Base-by-base conservation (phyloP, 2,329 filamentous ascomycete species). In the Chaetomium olivaceum region DNA sequence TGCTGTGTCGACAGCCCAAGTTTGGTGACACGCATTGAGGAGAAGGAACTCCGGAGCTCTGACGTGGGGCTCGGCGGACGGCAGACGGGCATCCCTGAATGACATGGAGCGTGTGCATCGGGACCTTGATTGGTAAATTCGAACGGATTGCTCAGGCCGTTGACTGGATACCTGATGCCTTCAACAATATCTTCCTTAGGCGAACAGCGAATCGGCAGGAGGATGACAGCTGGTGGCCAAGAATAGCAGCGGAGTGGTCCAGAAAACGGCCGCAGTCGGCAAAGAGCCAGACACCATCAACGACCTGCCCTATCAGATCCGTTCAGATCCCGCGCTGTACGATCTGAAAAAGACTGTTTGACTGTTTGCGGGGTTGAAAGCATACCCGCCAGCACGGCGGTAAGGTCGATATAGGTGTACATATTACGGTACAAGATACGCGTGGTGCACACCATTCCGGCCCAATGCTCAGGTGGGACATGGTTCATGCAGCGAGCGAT, bases 121-220 rank as follows among this genome's bases (percentile, higher is more conserved):
- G 39, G 59, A 57, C 29, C 51, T 48, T 73, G 69, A 73, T 73
- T 74, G 71, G 72, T 27, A n/a, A 43, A 43, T 7, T 43, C 16
- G 16, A 19, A n/a, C 12, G 12, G 12, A 16, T 16, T 39, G 12
- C 12, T 19, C 36, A 39, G 16, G 36, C 39, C 16, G 39, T 43
- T 19, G 63, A 60, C 27, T 63, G 56, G 31, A 48, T 33, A 60
- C 43, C 31, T 48, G 33, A 56, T 29, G 55, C 55, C 46, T 48
- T 23, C 19, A 48, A 21, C 6, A 23, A 23, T 48, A 48, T 48
- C 19, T 48, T n/a, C 43, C 21, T 5, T 19, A 6, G n/a, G 23
- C 4, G 14, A 36, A 23, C 19, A 56, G 21, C 60, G 52, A 46
- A 58, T 55, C 56, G 57, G 46, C 36, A 33, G 43, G 4, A 46